Conservation (phyloP, 2,329 filamentous ascomycete species). For the Plectosphaerella sp. region DNA sequence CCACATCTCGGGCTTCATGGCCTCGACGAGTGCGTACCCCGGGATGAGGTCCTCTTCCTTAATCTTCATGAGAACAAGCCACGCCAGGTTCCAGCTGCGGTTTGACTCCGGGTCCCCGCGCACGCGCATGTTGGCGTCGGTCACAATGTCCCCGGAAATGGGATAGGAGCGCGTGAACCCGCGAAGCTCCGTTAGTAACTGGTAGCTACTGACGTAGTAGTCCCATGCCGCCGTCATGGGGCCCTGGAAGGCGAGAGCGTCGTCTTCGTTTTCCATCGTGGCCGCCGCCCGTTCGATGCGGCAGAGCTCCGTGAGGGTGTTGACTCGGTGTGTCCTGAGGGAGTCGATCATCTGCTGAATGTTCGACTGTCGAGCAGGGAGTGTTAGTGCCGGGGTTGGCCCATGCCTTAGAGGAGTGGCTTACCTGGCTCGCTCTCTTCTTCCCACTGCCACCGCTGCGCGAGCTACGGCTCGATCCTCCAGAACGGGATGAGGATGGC, state of each 20-base stretch:
- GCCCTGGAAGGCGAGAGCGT: conserved; percentile 51
- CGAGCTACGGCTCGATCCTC: background rate
- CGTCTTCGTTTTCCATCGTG: conserved; percentile 50
- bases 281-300: conserved; percentile 66
- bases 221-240: conserved; percentile 70
- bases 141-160: conserved; percentile 59
- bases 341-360: conserved; percentile 55
- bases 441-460: background rate
- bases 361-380: conserved; percentile 21
- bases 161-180: conserved; percentile 64
- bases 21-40: conserved; percentile 57
- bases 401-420: background rate
- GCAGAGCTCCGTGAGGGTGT: conserved; percentile 68
- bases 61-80: conserved; percentile 66
- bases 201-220: conserved; percentile 67
- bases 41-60: conserved; percentile 57
- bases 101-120: conserved; percentile 59
- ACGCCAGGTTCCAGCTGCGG: conserved; percentile 72
- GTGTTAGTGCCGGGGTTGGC: background rate
- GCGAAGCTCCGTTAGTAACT: conserved; percentile 65
- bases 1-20: conserved; percentile 66
- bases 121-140: conserved; percentile 62
- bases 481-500: background rate
- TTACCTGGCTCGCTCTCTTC: background rate
- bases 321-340: conserved; percentile 63